These are phyloP conservation scores for Aquilaria malaccensis DNA, from an alignment of 345 rosid genomes.

Conservation along the genomic window DNA sequence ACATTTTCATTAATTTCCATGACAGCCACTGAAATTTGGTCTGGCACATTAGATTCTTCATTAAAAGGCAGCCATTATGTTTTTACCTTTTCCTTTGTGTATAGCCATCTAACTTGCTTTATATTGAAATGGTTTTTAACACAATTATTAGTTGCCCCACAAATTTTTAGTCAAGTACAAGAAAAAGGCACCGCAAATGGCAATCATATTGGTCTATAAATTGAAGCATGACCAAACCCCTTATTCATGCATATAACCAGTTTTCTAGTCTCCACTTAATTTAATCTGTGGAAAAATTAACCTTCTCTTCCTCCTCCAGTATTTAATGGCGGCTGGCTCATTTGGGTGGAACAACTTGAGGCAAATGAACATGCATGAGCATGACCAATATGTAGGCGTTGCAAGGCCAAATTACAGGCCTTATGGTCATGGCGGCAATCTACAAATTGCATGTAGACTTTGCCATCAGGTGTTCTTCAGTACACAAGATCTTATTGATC, in stretches of 20 bases:
- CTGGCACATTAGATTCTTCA: background rate
- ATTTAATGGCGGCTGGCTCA: conserved; percentile 10
- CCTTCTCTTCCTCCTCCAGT: background rate
- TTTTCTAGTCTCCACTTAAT: background rate
- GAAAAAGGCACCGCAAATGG: background rate
- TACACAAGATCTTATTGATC: conserved; percentile 21
- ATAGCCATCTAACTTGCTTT: background rate
- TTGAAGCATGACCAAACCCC: background rate
- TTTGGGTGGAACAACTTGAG: conserved; percentile 20
- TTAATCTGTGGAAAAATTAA: too few species aligned
- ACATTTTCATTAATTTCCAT: background rate
- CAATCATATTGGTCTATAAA: background rate
- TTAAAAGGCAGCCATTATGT: background rate
- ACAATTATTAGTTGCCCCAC: background rate
- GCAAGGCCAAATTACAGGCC: background rate
- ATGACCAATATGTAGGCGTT: background rate
- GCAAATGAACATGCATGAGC: background rate
- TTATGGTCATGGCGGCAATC: background rate
- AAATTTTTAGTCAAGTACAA: background rate
- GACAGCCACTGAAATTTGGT: background rate
- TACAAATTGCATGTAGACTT: conserved; percentile 28
- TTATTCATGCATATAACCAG: background rate
- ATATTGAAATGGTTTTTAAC: background rate
- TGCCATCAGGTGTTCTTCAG: conserved; percentile 21
- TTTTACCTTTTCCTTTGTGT: background rate